These are phyloP conservation scores for Scleromitrula shiraiana DNA, from an alignment of 2,329 filamentous ascomycete genomes.

Conservation along the genomic window DNA sequence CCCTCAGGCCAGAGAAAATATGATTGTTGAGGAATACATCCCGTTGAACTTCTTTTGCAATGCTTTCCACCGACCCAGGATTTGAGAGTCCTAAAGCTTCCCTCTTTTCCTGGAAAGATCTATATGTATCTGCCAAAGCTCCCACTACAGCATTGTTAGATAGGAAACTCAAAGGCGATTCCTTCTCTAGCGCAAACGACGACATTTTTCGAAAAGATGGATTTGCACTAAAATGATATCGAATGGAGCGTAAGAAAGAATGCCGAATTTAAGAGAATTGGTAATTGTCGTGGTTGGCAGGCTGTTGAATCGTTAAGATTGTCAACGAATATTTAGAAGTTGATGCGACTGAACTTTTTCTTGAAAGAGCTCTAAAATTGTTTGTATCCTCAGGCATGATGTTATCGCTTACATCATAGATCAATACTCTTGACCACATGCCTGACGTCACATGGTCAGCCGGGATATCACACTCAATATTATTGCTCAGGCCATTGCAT, in stretches of 20 bases:
- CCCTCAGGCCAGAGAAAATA: slow-evolving; percentile 93
- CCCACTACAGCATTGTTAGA: slow-evolving; percentile 65
- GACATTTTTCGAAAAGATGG: slow-evolving; percentile 19
- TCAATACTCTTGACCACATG: no score
- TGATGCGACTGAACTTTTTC: slow-evolving; percentile 12
- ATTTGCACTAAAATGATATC: neutral
- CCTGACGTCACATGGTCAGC: no score
- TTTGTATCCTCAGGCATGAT: neutral
- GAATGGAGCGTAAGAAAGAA: neutral
- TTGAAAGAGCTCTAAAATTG: slow-evolving; percentile 10
- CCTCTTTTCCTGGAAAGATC: slow-evolving; percentile 76
- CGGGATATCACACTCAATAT: no score
- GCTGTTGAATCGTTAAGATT: slow-evolving; percentile 1
- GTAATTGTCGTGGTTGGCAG: neutral
- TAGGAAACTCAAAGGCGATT: slow-evolving; percentile 56
- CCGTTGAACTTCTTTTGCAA: slow-evolving; percentile 86
- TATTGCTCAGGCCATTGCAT: no score
- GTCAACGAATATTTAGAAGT: slow-evolving; percentile 7
- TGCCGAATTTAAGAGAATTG: slow-evolving; percentile 4
- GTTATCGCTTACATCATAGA: neutral
- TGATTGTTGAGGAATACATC: slow-evolving; percentile 95
- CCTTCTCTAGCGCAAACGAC: slow-evolving; percentile 28
- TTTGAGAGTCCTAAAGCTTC: slow-evolving; percentile 83
- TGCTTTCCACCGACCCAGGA: slow-evolving; percentile 84
- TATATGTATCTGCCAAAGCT: slow-evolving; percentile 68